Evolutionary conservation across 2,329 filamentous ascomycete genomes (phyloP), one percentile per base, ranked within the genome.

Genomic region (Huntiella omanensis): DNA sequence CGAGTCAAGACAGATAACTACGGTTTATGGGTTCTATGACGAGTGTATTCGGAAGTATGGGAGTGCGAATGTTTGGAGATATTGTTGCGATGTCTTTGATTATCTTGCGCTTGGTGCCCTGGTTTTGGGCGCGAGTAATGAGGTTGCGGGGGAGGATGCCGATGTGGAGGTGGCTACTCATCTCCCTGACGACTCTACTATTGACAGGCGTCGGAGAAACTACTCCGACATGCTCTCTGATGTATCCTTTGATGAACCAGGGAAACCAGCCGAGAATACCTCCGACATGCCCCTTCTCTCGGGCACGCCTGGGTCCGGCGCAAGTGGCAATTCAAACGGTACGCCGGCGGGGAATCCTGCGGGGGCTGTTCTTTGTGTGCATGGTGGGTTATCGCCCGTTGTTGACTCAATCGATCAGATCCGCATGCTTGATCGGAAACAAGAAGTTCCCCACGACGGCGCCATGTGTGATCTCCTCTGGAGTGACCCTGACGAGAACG

Each of bases 401-500:
- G 83, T 98, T 50, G 87, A 96, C 59, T 84, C 77, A 17, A 82
- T 98, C 40, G 88, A 98, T 60, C 94, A 94, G 64, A 98, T 98
- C 59, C 75, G 91, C 16, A 69, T 96, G 11, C 74, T 98, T 16
- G 92, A 98, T 60, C 78, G 88, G 52, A 96, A 96, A 62, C 91
- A 98, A 64, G 91, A 98, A 64, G 91, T 98, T 0, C 91, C 91
- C 0, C 91, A 98, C 58, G 91, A 98, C 65, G 91, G 91, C 47
- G 86, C 91, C 58, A 98, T 98, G 91, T 98, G 91, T 63, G 91
- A 98, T 61, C 70, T 98, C 1, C 72, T 98, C 2, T 98, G 91
- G 91, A 95, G 86, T 0, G 91, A 98, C 57, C 91, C 91, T 0
- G 91, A 98, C 60, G 91, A 98, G 55, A 94, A 95, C 52, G 87